phyloP scores from a whole-genome alignment of 352 stramenopile species.

The Phytophthora megakarya region DNA sequence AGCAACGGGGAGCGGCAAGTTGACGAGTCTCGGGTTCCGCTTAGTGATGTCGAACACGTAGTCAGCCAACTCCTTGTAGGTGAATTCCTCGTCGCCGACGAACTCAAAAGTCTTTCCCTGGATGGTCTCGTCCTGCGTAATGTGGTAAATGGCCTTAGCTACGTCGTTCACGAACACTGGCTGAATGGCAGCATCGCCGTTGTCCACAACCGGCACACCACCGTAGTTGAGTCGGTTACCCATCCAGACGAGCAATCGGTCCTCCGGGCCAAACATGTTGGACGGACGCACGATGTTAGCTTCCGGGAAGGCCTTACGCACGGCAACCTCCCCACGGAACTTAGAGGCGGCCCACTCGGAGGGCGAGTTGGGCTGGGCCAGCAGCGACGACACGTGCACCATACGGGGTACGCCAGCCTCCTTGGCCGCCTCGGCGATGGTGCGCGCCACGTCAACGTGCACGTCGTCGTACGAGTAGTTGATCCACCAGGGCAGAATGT shows the following conservation, averaged over 20 bases:
- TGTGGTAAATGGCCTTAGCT: constrained; percentile 79
- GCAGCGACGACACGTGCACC: constrained; percentile 84
- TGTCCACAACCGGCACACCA: constrained; percentile 93
- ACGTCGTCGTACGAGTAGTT: constrained; percentile 96
- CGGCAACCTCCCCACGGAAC: constrained; percentile 84
- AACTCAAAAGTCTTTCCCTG: constrained; percentile 95
- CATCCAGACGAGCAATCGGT: constrained; percentile 94
- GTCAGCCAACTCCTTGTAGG: constrained; percentile 95
- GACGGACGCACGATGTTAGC: constrained; percentile 96
- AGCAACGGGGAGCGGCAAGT: constrained; percentile 79
- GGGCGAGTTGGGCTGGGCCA: constrained; percentile 83
- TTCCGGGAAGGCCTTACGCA: constrained; percentile 93
- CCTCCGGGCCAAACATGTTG: constrained; percentile 95
- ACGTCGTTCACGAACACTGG: constrained; percentile 91
- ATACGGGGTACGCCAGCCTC: constrained; percentile 78
- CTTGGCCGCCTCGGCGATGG: constrained; percentile 82
- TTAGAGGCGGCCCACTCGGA: constrained; percentile 85
- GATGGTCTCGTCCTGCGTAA: constrained; percentile 82
- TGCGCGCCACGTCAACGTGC: constrained; percentile 92
- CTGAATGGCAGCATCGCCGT: constrained; percentile 92
- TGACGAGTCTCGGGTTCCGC: constrained; percentile 73
- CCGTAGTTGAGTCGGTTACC: constrained; percentile 74
- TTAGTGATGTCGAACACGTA: constrained; percentile 95
- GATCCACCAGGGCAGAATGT: constrained; percentile 92
- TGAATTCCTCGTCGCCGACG: constrained; percentile 96